Percentiles rank a stretch among this genome's conserved stretches.
phyloP scores from a whole-genome alignment of 345 rosid genomes.

The Syzygium oleosum region DNA sequence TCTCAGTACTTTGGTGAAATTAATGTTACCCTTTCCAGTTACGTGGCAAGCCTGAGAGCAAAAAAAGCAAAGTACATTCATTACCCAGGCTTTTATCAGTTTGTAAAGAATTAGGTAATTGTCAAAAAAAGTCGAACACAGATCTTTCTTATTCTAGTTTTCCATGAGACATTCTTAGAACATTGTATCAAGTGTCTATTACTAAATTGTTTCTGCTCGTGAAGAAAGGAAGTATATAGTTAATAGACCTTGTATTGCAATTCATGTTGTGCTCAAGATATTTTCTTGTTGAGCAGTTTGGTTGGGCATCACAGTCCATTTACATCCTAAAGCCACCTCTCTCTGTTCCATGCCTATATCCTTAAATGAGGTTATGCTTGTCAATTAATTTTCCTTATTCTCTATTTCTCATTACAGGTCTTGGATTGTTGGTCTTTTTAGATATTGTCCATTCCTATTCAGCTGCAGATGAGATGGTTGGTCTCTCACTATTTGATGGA shows the following conservation, averaged over 20 bases:
- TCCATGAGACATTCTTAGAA: not conserved
- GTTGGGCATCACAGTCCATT: not conserved
- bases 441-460: constrained; percentile 96
- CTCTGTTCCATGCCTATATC: not conserved
- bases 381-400: not conserved
- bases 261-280: not conserved
- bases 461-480: constrained; percentile 97
- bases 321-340: not conserved
- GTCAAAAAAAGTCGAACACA: not conserved
- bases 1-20: not conserved
- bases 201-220: not conserved
- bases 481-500: constrained; percentile 87
- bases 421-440: constrained; percentile 75
- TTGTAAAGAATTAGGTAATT: not conserved
- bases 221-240: not conserved
- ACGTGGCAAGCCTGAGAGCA: not conserved
- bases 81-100: not conserved
- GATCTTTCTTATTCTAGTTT: not conserved
- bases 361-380: not conserved
- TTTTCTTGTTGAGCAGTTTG: not conserved
- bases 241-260: not conserved
- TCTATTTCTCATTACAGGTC: constrained; percentile 33
- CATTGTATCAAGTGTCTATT: not conserved
- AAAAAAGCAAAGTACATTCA: not conserved
- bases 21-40: not conserved